Evolutionary conservation across 2,329 filamentous ascomycete genomes (phyloP).

Genomic region (Exophiala spinifera): DNA sequence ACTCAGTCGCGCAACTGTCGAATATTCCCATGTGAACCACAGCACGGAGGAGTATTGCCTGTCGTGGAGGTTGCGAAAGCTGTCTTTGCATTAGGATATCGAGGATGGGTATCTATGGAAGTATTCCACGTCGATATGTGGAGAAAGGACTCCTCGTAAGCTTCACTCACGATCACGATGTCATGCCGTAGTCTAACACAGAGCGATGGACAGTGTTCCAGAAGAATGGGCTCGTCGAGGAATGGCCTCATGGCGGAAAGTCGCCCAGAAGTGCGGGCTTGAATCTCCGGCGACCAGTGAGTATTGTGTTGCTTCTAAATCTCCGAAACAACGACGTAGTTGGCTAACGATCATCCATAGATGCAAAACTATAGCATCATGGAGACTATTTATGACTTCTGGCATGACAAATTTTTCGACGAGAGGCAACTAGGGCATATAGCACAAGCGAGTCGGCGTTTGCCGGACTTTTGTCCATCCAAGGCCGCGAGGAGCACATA

Average conservation of each 20-base stretch:
- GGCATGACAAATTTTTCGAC: no score
- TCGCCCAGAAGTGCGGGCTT: not conserved
- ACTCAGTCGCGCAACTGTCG: conserved; percentile 29
- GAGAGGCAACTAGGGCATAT: no score
- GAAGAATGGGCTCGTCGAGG: conserved; percentile 3
- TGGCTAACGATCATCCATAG: no score
- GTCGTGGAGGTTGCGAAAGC: conserved; percentile 21
- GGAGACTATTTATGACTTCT: no score
- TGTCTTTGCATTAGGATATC: conserved; percentile 7
- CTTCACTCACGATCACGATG: no score
- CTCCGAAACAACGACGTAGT: not conserved
- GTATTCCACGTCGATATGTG: conserved; percentile 6
- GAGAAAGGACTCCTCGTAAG: conserved; percentile 1
- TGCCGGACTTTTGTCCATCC: no score
- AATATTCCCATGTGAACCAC: conserved; percentile 26
- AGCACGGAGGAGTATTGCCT: conserved; percentile 21
- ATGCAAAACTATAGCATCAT: no score
- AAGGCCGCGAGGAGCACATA: no score
- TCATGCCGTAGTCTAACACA: no score
- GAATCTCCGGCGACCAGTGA: not conserved
- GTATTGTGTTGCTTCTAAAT: not conserved
- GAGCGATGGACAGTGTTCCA: not conserved
- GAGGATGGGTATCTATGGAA: conserved; percentile 7
- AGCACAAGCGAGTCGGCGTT: no score
- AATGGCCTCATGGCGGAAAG: conserved; percentile 4